Evolutionary conservation across 345 rosid genomes (phyloP).

Genomic region (Raphanus raphanistrum): DNA sequence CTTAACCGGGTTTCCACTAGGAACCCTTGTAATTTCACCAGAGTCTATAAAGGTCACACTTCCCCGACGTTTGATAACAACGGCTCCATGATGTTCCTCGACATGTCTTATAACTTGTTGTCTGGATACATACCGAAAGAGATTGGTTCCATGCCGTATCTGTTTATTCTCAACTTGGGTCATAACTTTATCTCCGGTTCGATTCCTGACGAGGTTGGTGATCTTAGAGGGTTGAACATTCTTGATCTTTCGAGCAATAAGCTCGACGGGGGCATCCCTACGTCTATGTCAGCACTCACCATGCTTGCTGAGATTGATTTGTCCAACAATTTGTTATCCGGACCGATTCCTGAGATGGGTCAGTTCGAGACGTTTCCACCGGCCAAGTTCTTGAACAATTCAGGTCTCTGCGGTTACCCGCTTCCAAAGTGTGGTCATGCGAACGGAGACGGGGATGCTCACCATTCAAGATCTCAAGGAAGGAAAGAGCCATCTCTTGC

Average conservation of each 20-base stretch:
- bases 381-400: constrained; percentile 61
- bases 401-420: constrained; percentile 89
- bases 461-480: constrained; percentile 52
- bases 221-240: constrained; percentile 64
- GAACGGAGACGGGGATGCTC: constrained; percentile 35
- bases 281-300: constrained; percentile 56
- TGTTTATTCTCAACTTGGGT: constrained; percentile 77
- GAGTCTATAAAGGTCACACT: constrained; percentile 68
- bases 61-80: constrained; percentile 82
- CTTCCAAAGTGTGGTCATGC: constrained; percentile 54
- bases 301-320: constrained; percentile 67
- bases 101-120: constrained; percentile 72
- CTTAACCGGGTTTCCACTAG: constrained; percentile 62
- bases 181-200: constrained; percentile 68
- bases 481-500: constrained; percentile 57
- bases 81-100: constrained; percentile 92
- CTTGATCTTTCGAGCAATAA: constrained; percentile 79
- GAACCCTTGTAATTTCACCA: constrained; percentile 81
- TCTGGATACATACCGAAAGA: constrained; percentile 77
- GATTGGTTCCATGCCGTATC: constrained; percentile 74
- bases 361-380: constrained; percentile 79
- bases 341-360: constrained; percentile 74
- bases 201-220: constrained; percentile 77
- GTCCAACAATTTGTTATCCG: constrained; percentile 68
- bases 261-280: constrained; percentile 70